Evolutionary conservation across 1,284 basidiomycete genomes (phyloP), one percentile per base, ranked within the genome.

Genomic region (Porodaedalea pini): DNA sequence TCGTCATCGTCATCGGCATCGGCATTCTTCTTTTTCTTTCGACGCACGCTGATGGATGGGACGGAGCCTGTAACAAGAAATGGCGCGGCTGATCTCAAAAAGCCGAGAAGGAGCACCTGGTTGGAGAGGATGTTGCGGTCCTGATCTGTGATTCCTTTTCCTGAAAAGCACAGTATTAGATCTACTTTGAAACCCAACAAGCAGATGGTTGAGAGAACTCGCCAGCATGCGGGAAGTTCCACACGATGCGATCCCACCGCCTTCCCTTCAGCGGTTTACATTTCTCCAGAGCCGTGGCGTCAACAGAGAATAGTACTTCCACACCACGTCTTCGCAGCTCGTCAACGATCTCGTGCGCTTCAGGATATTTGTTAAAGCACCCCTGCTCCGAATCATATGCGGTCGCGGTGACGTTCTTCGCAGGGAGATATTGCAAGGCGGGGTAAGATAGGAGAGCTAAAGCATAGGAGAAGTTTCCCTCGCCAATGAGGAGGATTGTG

Each of bases 181-280:
- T n/a, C n/a, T n/a, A n/a, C n/a, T n/a, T n/a, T n/a, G n/a, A n/a
- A n/a, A n/a, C n/a, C n/a, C n/a, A n/a, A n/a, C n/a, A 58, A 60
- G 47, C 51, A 53, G 61, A 27, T 56, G 34, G 44, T 27, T 32
- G 3, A 36, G 45, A 49, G 34, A 41, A 32, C 82, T 65, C 66
- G 88, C 95, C 95, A 65, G 90, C 90, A 75, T 99, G 96, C 51
- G 96, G 96, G 66, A 98, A 99, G 69, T 98, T 98, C 85, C 94
- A 98, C 21, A 93, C 86, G 57, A 98, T 82, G 71, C 83, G 77
- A 76, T 94, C 88, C 82, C 90, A 88, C 60, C 73, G 77, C 66
- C 75, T 69, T 50, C 78, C 77, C 61, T 84, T 86, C 48, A 90
- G 70, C 7, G 70, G 65, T 15, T 79, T 61, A 50, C 75, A 74